These are phyloP conservation scores for Crepidotus variabilis DNA, from an alignment of 768 basidiomycete species.

Conservation along the genomic window DNA sequence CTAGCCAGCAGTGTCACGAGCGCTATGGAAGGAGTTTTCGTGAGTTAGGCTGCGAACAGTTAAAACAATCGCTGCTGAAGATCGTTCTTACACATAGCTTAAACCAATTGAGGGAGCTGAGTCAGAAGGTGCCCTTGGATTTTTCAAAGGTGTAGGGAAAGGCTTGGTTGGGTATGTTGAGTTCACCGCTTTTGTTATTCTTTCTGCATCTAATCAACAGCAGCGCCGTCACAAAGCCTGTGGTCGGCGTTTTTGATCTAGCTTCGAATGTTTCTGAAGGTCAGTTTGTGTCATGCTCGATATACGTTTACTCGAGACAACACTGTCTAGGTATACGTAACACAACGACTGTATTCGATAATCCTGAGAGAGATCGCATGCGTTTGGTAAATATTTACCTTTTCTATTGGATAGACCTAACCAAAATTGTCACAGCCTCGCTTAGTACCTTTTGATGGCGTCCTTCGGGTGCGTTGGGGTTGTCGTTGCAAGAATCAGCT, in stretches of 20 bases:
- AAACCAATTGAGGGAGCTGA: conserved; percentile 98
- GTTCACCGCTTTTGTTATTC: neutral
- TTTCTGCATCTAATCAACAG: neutral
- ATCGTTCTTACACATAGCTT: conserved; percentile 46
- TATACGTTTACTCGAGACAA: neutral
- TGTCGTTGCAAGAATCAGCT: neutral
- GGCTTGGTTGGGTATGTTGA: conserved; percentile 82
- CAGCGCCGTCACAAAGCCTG: conserved; percentile 93
- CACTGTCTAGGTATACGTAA: conserved; percentile 78
- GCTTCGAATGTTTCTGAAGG: conserved; percentile 94
- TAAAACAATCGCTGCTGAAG: neutral
- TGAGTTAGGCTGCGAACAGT: conserved; percentile 23
- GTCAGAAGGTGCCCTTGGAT: conserved; percentile 88
- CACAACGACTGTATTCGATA: conserved; percentile 97
- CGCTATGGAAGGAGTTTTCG: conserved; percentile 93
- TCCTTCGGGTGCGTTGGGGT: conserved; percentile 64
- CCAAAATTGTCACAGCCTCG: conserved; percentile 54
- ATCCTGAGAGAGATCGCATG: conserved; percentile 81
- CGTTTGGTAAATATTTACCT: conserved; percentile 52
- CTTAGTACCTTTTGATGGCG: conserved; percentile 81
- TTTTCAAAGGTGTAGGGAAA: conserved; percentile 97
- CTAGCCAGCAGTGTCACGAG: conserved; percentile 92
- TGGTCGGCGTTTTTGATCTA: conserved; percentile 94
- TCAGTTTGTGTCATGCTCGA: conserved; percentile 18
- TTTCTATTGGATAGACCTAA: neutral